Conservation (phyloP, 768 basidiomycete genomes). For the Leccinellum luteum region DNA sequence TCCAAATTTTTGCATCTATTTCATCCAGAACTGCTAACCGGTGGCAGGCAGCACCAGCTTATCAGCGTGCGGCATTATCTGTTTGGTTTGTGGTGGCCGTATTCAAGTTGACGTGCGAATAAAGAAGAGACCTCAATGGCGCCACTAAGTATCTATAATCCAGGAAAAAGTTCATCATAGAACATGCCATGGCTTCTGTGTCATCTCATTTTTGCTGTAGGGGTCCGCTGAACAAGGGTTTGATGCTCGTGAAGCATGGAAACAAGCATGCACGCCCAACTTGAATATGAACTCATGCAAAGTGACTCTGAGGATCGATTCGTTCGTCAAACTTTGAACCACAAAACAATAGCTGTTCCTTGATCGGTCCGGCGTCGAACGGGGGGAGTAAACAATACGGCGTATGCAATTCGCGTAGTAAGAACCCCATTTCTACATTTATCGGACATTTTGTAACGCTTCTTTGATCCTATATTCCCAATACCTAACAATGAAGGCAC, state of each 20-base stretch:
- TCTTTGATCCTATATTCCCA: conserved; percentile 74
- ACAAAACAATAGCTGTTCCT: background rate
- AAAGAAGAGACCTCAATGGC: conserved; percentile 63
- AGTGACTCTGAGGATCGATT: background rate
- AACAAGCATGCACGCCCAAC: background rate
- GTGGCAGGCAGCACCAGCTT: too few relatives aligned
- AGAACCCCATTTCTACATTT: conserved; percentile 12
- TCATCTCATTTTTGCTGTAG: conserved; percentile 57
- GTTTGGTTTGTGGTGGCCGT: conserved; percentile 1
- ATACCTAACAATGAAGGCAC: conserved; percentile 46
- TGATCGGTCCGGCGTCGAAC: background rate
- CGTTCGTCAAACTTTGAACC: background rate
- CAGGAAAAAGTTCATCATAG: conserved; percentile 59
- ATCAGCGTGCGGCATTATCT: too few relatives aligned
- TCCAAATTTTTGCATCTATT: too few relatives aligned
- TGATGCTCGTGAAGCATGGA: conserved; percentile 48
- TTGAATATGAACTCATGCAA: background rate
- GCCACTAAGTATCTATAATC: too few relatives aligned
- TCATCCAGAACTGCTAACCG: too few relatives aligned
- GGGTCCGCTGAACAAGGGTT: conserved; percentile 68
- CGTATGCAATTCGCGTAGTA: conserved; percentile 8
- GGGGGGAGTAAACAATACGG: background rate
- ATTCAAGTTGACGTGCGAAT: conserved; percentile 13
- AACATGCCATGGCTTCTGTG: conserved; percentile 66
- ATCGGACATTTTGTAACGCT: conserved; percentile 31